These are phyloP conservation scores for Diplosphaera chodatii DNA, from an alignment of 139 green algal genomes.

Conservation along the genomic window DNA sequence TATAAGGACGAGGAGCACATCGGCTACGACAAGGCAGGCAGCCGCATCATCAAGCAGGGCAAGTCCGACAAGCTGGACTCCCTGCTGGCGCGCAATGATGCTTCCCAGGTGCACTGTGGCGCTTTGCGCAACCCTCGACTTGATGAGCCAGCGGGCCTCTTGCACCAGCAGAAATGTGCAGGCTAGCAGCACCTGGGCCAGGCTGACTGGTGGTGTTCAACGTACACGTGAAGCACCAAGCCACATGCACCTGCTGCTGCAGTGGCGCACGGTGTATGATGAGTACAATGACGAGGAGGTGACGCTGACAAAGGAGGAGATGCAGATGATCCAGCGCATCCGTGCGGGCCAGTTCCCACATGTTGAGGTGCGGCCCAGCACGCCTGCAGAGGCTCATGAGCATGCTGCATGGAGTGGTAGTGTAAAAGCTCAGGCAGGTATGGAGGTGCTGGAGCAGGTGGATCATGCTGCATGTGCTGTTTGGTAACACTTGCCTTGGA, in stretches of 20 bases:
- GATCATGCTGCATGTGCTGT: too few species aligned
- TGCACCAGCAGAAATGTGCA: too few species aligned
- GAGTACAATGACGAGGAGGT: slow-evolving; percentile 98
- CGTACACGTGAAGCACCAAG: too few species aligned
- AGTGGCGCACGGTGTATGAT: slow-evolving; percentile 83
- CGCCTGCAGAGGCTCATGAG: too few species aligned
- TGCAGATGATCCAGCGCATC: slow-evolving; percentile 88
- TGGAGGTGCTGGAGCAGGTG: too few species aligned
- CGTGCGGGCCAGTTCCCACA: slow-evolving; percentile 80
- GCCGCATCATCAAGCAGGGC: slow-evolving; percentile 49
- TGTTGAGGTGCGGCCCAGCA: slow-evolving; percentile 49
- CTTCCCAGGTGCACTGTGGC: slow-evolving; percentile 13
- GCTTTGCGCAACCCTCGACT: slow-evolving; percentile 9
- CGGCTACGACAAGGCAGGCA: slow-evolving; percentile 81
- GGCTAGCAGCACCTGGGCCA: too few species aligned
- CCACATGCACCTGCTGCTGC: too few species aligned
- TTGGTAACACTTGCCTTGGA: too few species aligned
- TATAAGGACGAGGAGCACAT: slow-evolving; percentile 95
- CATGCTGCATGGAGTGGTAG: too few species aligned
- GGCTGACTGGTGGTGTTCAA: too few species aligned
- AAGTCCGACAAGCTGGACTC: slow-evolving; percentile 69
- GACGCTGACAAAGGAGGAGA: slow-evolving; percentile 76
- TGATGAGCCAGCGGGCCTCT: not conserved
- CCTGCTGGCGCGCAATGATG: slow-evolving; percentile 63
- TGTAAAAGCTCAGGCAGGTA: too few species aligned